These are phyloP conservation scores for Yarrowia galli DNA, from an alignment of 1,139 yeast species.

Conservation along the genomic window DNA sequence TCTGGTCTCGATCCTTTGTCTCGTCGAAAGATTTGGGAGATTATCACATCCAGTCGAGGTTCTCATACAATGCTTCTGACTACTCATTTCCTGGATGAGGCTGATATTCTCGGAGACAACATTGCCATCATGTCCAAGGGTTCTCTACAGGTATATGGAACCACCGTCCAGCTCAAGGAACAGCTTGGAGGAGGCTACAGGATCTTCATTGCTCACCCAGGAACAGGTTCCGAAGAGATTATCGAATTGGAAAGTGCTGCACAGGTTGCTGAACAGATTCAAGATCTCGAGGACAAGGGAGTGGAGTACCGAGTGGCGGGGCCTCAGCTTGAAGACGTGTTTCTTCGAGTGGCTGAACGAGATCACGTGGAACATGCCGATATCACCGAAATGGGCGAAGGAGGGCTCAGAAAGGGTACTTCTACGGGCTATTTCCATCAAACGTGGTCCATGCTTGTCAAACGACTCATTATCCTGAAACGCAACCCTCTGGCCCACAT, in stretches of 20 bases:
- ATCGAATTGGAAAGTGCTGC: constrained; percentile 43
- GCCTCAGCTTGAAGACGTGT: constrained; percentile 52
- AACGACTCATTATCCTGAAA: constrained; percentile 47
- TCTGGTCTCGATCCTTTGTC: constrained; percentile 53
- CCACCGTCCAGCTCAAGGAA: constrained; percentile 50
- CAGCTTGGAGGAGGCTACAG: constrained; percentile 50
- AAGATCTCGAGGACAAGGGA: constrained; percentile 44
- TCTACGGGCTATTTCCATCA: constrained; percentile 45
- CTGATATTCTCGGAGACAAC: constrained; percentile 51
- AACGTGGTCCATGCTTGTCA: constrained; percentile 48
- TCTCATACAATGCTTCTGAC: constrained; percentile 49
- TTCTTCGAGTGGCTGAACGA: constrained; percentile 49
- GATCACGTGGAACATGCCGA: constrained; percentile 46
- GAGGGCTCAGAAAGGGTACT: constrained; percentile 31
- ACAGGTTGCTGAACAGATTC: constrained; percentile 44
- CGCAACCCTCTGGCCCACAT: constrained; percentile 48
- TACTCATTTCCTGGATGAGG: constrained; percentile 53
- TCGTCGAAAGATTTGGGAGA: constrained; percentile 52
- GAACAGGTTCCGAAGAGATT: constrained; percentile 45
- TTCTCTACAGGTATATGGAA: constrained; percentile 48
- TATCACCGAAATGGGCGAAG: constrained; percentile 38
- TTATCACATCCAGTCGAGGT: constrained; percentile 49
- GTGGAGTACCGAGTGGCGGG: constrained; percentile 47
- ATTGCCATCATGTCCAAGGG: constrained; percentile 51
- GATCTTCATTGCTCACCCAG: constrained; percentile 45